Base-by-base conservation (phyloP, 305 asterid species). In the Solanum hybrid region DNA sequence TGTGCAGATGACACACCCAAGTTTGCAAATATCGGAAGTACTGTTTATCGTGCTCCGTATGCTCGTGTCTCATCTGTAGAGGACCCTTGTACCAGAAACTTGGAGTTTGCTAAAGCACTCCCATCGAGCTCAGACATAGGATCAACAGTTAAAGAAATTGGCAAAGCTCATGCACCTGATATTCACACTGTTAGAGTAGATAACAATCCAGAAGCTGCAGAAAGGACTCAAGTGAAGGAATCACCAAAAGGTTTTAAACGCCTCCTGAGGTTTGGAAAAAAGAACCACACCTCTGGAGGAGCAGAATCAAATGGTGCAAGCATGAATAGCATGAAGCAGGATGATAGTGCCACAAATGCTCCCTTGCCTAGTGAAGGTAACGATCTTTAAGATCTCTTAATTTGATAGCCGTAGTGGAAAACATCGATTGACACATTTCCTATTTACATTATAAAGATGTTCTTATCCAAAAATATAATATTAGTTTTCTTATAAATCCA, bases 241-340 rank as follows among this genome's bases (percentile, higher is more conserved):
- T 88, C 97, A 86, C 91, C 99, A 32, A 97, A 94, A 93, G 99
- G 99, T 64, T 91, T 97, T 60, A 95, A 93, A 91, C 95, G 96
- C 88, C 96, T 97, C 87, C 88, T 97, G 94, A 97, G 90, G 93
- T 96, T 97, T 88, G 98, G 96, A 90, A 97, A 96, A 93, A 97
- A 96, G 95, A 95, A 90, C 91, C 96, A 92, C 80, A 92, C 96
- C 34, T 89, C 97, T 51, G 91, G 97, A 89, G 93, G 91, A 72
- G 96, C 92, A 78, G 96, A 95, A 91, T 93, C 97, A 34, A 97
- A 94, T 72, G 90, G 91, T 88, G 88, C 94, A 80, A 91, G 92
- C 91, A 89, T 91, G 75, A 93, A 93, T 91, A 93, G 95, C 87
- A 37, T 85, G 89, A 92, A 91, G 93, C 94, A 92, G 71, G 91